phyloP scores from a whole-genome alignment of 192 early-diverging fungal species.

The Entomortierella beljakovae region DNA sequence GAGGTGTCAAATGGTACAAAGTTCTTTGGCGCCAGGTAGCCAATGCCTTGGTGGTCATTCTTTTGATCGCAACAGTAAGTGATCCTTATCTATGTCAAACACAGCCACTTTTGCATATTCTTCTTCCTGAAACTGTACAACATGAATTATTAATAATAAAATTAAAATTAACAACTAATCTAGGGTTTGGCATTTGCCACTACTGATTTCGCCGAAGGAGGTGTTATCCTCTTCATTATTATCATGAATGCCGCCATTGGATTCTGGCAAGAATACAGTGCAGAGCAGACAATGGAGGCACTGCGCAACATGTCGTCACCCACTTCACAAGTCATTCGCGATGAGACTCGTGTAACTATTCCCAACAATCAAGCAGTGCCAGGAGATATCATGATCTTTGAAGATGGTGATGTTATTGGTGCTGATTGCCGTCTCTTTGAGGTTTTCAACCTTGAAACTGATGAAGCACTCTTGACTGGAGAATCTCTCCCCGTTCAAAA shows the following conservation, averaged over 20 bases:
- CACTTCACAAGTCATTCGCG: constrained; percentile 87
- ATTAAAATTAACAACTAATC: too few species aligned
- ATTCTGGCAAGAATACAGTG: constrained; percentile 93
- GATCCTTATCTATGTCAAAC: too few species aligned
- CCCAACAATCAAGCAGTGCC: constrained; percentile 86
- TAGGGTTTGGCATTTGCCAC: constrained; percentile 72
- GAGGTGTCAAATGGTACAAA: constrained; percentile 71
- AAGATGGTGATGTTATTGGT: constrained; percentile 94
- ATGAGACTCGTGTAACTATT: constrained; percentile 77
- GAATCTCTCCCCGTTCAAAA: constrained; percentile 90
- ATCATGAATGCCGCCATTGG: constrained; percentile 88
- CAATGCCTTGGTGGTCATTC: constrained; percentile 75
- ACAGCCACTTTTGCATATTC: too few species aligned
- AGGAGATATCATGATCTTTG: constrained; percentile 89
- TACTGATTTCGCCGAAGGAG: constrained; percentile 78
- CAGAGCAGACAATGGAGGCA: constrained; percentile 95
- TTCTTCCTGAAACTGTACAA: too few species aligned
- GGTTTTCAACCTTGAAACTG: constrained; percentile 89
- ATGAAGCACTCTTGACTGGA: constrained; percentile 94
- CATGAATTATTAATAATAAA: too few species aligned
- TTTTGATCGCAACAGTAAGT: constrained; percentile 67
- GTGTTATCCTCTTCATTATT: constrained; percentile 84
- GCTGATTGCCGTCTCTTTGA: constrained; percentile 91
- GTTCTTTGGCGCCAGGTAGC: constrained; percentile 72
- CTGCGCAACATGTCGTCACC: constrained; percentile 90